These are phyloP conservation scores for Globisporangium viniferum DNA, from an alignment of 352 stramenopile species.

Conservation along the genomic window DNA sequence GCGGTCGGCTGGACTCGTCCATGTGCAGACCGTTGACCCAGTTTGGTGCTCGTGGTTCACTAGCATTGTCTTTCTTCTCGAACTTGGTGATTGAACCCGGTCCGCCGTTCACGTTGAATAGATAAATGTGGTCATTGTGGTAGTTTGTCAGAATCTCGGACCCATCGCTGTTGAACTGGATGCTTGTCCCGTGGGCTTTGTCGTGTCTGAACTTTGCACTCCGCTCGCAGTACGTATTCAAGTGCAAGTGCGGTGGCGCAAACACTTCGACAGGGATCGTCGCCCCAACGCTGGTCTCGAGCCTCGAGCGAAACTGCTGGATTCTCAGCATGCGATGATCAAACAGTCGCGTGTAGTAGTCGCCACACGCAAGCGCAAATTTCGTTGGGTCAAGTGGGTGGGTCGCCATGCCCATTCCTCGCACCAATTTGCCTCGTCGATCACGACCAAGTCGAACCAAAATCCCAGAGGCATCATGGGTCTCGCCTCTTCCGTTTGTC, in stretches of 20 bases:
- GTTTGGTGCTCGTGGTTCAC: constrained; percentile 13
- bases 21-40: constrained; percentile 37
- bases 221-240: constrained; percentile 47
- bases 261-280: constrained; percentile 66
- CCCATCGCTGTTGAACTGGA: constrained; percentile 75
- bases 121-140: constrained; percentile 84
- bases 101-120: constrained; percentile 54
- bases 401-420: constrained; percentile 69
- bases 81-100: constrained; percentile 15
- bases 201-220: constrained; percentile 43
- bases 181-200: constrained; percentile 70
- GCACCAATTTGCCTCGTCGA: constrained; percentile 37
- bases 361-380: constrained; percentile 65
- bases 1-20: constrained; percentile 13
- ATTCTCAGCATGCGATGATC: constrained; percentile 75
- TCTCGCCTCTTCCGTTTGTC: constrained; percentile 28
- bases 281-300: constrained; percentile 20
- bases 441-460: constrained; percentile 65
- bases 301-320: constrained; percentile 26
- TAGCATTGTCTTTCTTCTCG: constrained; percentile 16
- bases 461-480: constrained; percentile 38
- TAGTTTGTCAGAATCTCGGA: constrained; percentile 75
- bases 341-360: constrained; percentile 78
- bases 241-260: constrained; percentile 70
- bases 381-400: constrained; percentile 76